Conservation (phyloP, 2,329 filamentous ascomycete species). For the Ophiognomonia clavigignenti-juglandacearum region DNA sequence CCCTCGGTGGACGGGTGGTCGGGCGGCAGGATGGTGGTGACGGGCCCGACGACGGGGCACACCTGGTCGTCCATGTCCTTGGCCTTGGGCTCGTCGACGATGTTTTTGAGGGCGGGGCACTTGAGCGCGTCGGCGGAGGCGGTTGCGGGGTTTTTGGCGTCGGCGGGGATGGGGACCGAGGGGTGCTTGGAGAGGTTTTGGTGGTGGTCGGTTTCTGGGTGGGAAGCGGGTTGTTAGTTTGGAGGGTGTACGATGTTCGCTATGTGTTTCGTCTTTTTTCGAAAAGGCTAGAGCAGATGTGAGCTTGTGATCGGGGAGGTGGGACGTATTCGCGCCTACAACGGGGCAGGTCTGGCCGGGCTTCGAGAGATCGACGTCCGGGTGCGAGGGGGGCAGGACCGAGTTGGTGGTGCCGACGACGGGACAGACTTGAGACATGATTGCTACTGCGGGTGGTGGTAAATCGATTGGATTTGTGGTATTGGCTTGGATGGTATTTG, state of each 20-base stretch:
- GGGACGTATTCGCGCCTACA: constrained; percentile 30
- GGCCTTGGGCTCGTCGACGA: constrained; percentile 32
- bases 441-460: constrained; percentile 16
- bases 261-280: too few relatives aligned
- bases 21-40: constrained; percentile 36
- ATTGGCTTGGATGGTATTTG: neutral
- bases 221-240: too few relatives aligned
- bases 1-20: constrained; percentile 30
- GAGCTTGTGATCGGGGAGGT: too few relatives aligned
- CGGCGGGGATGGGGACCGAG: constrained; percentile 24
- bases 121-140: constrained; percentile 30
- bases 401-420: constrained; percentile 37
- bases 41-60: constrained; percentile 37
- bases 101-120: constrained; percentile 31
- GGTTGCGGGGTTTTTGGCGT: constrained; percentile 15
- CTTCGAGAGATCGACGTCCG: constrained; percentile 34
- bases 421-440: constrained; percentile 29
- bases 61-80: constrained; percentile 36
- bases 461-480: constrained; percentile 2
- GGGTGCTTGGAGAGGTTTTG: constrained; percentile 35
- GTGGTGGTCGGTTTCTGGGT: constrained; percentile 36
- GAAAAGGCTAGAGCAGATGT: too few relatives aligned
- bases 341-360: constrained; percentile 36
- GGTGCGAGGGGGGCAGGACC: constrained; percentile 34
- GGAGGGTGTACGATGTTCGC: too few relatives aligned